These are phyloP conservation scores for Suillus clintonianus DNA, from an alignment of 768 basidiomycete genomes.

Conservation along the genomic window DNA sequence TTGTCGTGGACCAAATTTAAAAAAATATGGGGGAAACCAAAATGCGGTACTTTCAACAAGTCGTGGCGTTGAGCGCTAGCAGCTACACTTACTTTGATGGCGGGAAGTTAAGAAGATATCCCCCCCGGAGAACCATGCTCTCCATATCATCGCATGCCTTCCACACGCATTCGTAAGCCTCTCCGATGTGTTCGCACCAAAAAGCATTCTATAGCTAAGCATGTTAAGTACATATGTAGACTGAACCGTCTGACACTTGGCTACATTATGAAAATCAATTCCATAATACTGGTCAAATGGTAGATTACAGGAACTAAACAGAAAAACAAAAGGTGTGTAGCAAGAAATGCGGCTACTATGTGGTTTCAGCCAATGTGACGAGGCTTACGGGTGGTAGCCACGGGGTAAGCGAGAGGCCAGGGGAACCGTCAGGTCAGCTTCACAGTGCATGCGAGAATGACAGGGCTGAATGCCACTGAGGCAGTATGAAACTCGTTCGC, in stretches of 20 bases:
- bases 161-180: constrained; percentile 68
- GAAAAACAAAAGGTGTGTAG: not conserved
- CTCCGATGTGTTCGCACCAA: constrained; percentile 40
- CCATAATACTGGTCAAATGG: not conserved
- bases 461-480: not conserved
- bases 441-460: constrained; percentile 1
- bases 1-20: no score
- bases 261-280: not conserved
- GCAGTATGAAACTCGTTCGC: constrained; percentile 3
- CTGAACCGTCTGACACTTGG: no score
- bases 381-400: not conserved
- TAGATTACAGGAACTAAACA: not conserved
- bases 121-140: constrained; percentile 41
- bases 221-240: not conserved
- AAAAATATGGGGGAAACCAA: no score
- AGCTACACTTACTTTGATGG: no score
- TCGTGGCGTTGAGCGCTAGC: no score
- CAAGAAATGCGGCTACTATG: constrained; percentile 1
- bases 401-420: not conserved
- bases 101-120: not conserved
- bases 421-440: not conserved
- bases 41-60: no score
- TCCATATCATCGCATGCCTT: constrained; percentile 67
- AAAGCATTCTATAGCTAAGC: constrained; percentile 52
- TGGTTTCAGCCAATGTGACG: not conserved